Percentiles rank a stretch among this genome's conserved stretches.
These are phyloP conservation scores for Ettlia oleoabundans DNA, from an alignment of 139 green algal genomes.

Conservation along the genomic window DNA sequence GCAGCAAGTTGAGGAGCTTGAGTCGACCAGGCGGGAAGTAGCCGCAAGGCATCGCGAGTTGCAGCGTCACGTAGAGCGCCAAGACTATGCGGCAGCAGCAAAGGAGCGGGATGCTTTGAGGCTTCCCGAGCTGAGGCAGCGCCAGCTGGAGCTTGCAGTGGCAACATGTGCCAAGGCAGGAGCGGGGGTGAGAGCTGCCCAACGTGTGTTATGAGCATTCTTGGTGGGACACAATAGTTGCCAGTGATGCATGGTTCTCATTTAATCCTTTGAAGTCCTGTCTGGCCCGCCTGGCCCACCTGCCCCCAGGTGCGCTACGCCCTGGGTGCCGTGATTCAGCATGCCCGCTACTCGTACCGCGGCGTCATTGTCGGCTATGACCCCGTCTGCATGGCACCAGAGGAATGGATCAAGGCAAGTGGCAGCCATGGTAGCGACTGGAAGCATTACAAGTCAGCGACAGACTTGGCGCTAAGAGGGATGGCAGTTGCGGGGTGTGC, in stretches of 20 bases:
- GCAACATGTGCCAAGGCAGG: neutral
- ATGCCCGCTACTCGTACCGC: constrained; percentile 28
- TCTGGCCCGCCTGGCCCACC: too few species aligned
- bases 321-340: neutral
- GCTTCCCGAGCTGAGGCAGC: neutral
- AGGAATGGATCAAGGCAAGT: constrained; percentile 29
- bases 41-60: neutral
- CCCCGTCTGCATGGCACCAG: neutral
- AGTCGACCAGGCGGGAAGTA: neutral
- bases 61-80: neutral
- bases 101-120: neutral
- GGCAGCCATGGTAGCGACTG: too few species aligned
- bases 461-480: too few species aligned
- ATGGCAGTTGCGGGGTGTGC: too few species aligned
- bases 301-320: neutral
- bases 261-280: too few species aligned
- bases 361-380: constrained; percentile 31
- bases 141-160: neutral
- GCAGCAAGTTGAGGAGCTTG: neutral
- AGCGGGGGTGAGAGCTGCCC: too few species aligned
- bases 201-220: too few species aligned
- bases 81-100: neutral
- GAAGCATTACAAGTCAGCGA: too few species aligned
- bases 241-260: too few species aligned
- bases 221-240: too few species aligned